Conservation (phyloP, 345 rosid species). For the Aegle marmelos region DNA sequence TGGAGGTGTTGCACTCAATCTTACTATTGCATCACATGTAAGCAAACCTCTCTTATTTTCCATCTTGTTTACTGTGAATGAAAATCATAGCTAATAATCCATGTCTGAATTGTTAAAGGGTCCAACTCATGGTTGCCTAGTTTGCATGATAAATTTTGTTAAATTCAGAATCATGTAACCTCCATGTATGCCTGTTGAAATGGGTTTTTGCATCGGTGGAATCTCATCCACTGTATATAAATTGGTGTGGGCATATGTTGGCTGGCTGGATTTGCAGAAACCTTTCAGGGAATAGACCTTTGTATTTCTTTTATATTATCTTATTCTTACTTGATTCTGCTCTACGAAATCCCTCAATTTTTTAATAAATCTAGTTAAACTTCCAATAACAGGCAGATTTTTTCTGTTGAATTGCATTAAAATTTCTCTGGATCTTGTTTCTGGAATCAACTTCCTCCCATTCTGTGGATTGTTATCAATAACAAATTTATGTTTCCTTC, state of each 20-base stretch:
- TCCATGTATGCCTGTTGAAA: background rate
- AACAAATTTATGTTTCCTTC: slow-evolving; percentile 1
- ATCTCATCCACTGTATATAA: background rate
- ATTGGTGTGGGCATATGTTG: background rate
- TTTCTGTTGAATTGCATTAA: background rate
- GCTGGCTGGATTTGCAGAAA: background rate
- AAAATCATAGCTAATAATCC: background rate
- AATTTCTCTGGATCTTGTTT: background rate
- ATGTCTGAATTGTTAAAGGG: background rate
- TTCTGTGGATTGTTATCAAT: background rate
- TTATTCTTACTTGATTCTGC: background rate
- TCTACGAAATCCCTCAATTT: background rate
- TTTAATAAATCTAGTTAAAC: background rate
- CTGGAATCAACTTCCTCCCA: background rate
- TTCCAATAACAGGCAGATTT: background rate
- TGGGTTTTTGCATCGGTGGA: background rate
- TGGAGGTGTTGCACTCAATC: slow-evolving; percentile 93
- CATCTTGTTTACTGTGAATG: background rate
- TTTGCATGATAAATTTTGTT: background rate
- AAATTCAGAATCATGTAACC: background rate
- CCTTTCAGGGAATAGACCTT: background rate
- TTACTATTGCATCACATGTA: slow-evolving; percentile 98
- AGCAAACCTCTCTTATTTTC: slow-evolving; percentile 23
- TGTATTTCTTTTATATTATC: background rate
- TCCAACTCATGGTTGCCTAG: background rate